Evolutionary conservation across 345 rosid genomes (phyloP).

Genomic region (Pistacia atlantica): DNA sequence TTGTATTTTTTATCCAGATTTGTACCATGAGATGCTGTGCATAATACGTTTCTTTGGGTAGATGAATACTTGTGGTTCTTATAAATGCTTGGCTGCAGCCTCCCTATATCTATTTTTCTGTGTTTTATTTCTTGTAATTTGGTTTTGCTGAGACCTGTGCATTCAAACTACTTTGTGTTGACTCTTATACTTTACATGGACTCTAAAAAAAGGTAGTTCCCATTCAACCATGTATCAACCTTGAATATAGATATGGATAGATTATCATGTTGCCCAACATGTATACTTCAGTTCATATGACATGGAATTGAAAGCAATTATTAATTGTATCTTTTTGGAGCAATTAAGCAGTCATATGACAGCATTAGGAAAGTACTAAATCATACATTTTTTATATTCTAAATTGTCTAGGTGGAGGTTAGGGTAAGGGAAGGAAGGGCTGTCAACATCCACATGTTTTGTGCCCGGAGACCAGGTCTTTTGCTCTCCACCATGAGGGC

Average conservation of each 20-base stretch:
- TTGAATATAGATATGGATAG: background rate
- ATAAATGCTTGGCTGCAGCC: no score
- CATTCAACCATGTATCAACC: background rate
- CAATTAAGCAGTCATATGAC: background rate
- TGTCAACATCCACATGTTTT: conserved; percentile 97
- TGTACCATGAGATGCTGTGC: background rate
- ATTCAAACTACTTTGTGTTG: background rate
- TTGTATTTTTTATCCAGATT: conserved; percentile 3
- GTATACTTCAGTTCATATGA: background rate
- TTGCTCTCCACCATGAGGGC: conserved; percentile 92
- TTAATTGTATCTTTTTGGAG: background rate
- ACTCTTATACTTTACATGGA: background rate
- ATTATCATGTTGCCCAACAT: background rate
- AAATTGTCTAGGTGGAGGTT: conserved; percentile 75
- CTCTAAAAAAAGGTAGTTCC: background rate
- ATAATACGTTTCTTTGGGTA: background rate
- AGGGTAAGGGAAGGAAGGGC: conserved; percentile 93
- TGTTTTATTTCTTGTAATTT: background rate
- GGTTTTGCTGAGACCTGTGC: background rate
- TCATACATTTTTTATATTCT: background rate
- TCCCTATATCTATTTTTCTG: background rate
- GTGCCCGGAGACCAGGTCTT: conserved; percentile 89
- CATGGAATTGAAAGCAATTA: background rate
- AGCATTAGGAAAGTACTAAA: background rate
- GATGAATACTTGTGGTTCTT: background rate